Evolutionary conservation across 2,329 filamentous ascomycete species (phyloP).

Genomic region (Xylogone sp.): DNA sequence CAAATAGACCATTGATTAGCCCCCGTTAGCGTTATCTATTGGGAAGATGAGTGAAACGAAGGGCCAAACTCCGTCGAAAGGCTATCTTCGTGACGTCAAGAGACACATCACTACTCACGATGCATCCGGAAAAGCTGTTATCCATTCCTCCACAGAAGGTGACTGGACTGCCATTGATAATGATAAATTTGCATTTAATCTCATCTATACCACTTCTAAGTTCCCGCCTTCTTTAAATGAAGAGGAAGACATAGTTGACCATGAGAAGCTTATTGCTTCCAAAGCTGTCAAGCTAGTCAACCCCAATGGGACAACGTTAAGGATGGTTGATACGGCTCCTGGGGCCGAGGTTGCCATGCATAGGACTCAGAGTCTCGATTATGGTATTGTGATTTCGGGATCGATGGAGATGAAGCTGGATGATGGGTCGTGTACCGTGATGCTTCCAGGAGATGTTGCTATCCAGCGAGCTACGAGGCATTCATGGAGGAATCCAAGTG

Average conservation of each 20-base stretch:
- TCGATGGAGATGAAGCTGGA: constrained; percentile 35
- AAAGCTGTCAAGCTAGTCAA: constrained; percentile 6
- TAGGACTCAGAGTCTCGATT: constrained; percentile 37
- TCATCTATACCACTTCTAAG: constrained; percentile 38
- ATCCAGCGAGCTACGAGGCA: constrained; percentile 41
- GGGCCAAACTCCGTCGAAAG: not conserved
- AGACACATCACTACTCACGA: constrained; percentile 33
- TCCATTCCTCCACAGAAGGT: constrained; percentile 29
- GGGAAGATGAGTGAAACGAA: not conserved
- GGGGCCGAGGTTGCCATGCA: constrained; percentile 30
- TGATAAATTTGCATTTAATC: constrained; percentile 11
- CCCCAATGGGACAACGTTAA: constrained; percentile 8
- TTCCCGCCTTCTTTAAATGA: constrained; percentile 36
- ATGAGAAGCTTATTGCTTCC: constrained; percentile 27
- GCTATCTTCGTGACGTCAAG: constrained; percentile 23
- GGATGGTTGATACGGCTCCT: constrained; percentile 15
- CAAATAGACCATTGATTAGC: not conserved
- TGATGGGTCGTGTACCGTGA: constrained; percentile 32
- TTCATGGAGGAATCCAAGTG: constrained; percentile 36
- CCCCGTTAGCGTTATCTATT: not conserved
- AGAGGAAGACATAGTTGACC: constrained; percentile 36
- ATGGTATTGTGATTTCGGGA: constrained; percentile 33
- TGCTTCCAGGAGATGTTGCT: constrained; percentile 34
- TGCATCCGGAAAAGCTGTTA: constrained; percentile 30
- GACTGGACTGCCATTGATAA: constrained; percentile 12